Evolutionary conservation across 164 flowering plant species (phyloP), one percentile per base, ranked within the genome.

Genomic region (Kalanchoe fedtschenkoi): DNA sequence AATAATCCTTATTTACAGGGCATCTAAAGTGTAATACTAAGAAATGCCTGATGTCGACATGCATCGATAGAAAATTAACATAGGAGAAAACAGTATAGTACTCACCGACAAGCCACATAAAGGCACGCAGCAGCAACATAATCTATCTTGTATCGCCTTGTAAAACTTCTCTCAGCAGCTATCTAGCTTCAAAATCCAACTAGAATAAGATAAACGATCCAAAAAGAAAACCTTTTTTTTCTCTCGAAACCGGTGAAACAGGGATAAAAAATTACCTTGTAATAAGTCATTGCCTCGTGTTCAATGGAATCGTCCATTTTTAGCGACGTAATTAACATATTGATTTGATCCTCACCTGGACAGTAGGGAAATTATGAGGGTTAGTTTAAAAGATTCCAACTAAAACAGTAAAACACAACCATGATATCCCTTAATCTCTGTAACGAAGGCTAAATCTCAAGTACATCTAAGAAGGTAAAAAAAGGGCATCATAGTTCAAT

Each of bases 61-160:
- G 32, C 60, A 29, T 19, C 15, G 14, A 57, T 9, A 28, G 10
- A 19, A 51, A 21, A 19, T 56, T 56, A 9, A 8, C 3, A 29
- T 56, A 34, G 29, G 19, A 43, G 51, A 43, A 51, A 26, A 3
- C 2, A 44, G 47, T 55, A 4, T 58, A 9, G 22, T 34, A 24
- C 60, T 80, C 69, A 91, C 97, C 96, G 80, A 66, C 91, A 93
- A 19, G 88, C 84, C 73, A 86, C 79, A 59, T 93, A 90, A 62
- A 90, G 88, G 63, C 97, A 90, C 33, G 91, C 73, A 71, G 96
- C 98, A 34, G 77, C 83, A 58, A 93, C 97, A 54, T 70, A 86
- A 28, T 77, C 78, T 34, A 77, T 70, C 66, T 78, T 85, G 39
- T 97, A 91, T 28, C 97, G 96, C 73, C 80, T 80, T 1, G 96